Percentiles rank a stretch among this genome's conserved stretches.
Evolutionary conservation across 495 filamentous ascomycete genomes (phyloP).

Genomic region (Penicillium herquei): DNA sequence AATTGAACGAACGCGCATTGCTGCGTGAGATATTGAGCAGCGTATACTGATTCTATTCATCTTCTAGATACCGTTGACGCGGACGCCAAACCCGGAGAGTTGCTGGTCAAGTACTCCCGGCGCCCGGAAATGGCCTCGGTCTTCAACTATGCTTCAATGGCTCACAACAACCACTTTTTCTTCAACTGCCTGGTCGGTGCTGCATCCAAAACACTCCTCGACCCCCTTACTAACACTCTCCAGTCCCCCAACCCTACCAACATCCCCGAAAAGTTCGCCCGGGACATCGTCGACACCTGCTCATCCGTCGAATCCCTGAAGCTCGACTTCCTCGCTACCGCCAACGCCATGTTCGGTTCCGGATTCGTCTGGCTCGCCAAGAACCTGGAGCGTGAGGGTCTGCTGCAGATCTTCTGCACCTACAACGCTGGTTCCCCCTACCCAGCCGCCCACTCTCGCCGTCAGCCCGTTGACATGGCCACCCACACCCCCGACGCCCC

Average conservation of each 20-base stretch:
- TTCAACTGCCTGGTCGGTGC: slow-evolving; percentile 63
- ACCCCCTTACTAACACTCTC: background rate
- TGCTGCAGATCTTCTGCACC: slow-evolving; percentile 76
- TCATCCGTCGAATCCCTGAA: slow-evolving; percentile 78
- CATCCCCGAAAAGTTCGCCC: slow-evolving; percentile 48
- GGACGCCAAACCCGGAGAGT: slow-evolving; percentile 56
- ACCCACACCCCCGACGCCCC: slow-evolving; percentile 49
- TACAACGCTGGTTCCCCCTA: slow-evolving; percentile 92
- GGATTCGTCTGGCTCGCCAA: slow-evolving; percentile 94
- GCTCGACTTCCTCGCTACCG: slow-evolving; percentile 75
- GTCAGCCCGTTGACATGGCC: slow-evolving; percentile 78
- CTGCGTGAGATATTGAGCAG: too few relatives aligned
- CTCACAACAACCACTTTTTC: slow-evolving; percentile 96
- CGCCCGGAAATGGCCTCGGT: slow-evolving; percentile 69
- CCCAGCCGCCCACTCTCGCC: slow-evolving; percentile 76
- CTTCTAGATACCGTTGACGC: slow-evolving; percentile 54
- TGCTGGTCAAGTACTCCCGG: slow-evolving; percentile 74
- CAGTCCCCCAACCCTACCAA: slow-evolving; percentile 49
- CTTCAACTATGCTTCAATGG: slow-evolving; percentile 96
- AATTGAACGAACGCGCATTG: too few relatives aligned
- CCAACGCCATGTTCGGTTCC: slow-evolving; percentile 90
- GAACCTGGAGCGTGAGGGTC: slow-evolving; percentile 43
- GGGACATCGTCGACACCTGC: slow-evolving; percentile 62
- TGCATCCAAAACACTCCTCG: background rate
- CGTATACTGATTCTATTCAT: background rate